These are phyloP conservation scores for Torulaspora microellipsoides DNA, from an alignment of 805 yeast genomes.

Conservation along the genomic window DNA sequence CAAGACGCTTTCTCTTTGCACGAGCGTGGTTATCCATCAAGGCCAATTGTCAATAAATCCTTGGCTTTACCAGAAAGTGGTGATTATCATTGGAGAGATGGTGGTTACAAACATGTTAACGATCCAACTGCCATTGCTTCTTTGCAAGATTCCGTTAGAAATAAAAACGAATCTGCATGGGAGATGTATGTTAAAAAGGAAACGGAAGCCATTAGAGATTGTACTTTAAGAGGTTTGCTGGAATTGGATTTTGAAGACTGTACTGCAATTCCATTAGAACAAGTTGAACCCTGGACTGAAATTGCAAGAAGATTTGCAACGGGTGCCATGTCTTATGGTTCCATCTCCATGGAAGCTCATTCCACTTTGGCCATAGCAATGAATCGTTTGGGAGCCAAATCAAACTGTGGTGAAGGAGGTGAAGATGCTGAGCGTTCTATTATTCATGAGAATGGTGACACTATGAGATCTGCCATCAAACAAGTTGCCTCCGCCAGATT, in stretches of 20 bases:
- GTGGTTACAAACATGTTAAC: conserved; percentile 93
- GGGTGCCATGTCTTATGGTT: conserved; percentile 99
- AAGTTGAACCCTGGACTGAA: conserved; percentile 99
- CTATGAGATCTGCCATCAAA: conserved; percentile 98
- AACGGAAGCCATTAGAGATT: conserved; percentile 83
- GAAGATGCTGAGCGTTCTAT: conserved; percentile 90
- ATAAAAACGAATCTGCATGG: conserved; percentile 90
- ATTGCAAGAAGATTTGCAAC: conserved; percentile 95
- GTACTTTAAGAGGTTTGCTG: conserved; percentile 90
- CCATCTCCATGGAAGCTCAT: conserved; percentile 97
- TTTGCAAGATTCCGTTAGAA: conserved; percentile 96
- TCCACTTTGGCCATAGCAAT: conserved; percentile 96
- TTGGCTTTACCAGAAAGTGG: conserved; percentile 85
- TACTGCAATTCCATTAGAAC: conserved; percentile 84
- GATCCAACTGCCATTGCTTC: conserved; percentile 94
- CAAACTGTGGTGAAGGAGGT: conserved; percentile 99
- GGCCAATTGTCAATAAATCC: conserved; percentile 64
- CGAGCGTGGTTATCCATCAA: conserved; percentile 83
- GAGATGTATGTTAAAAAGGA: conserved; percentile 86
- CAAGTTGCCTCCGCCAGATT: conserved; percentile 98
- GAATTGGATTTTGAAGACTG: conserved; percentile 79
- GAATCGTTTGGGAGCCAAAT: conserved; percentile 96
- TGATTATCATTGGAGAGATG: conserved; percentile 98
- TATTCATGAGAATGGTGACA: conserved; percentile 81
- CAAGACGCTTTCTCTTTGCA: conserved; percentile 95